Evolutionary conservation across 306 rosid species (phyloP).

Genomic region (Dicorynia guianensis): DNA sequence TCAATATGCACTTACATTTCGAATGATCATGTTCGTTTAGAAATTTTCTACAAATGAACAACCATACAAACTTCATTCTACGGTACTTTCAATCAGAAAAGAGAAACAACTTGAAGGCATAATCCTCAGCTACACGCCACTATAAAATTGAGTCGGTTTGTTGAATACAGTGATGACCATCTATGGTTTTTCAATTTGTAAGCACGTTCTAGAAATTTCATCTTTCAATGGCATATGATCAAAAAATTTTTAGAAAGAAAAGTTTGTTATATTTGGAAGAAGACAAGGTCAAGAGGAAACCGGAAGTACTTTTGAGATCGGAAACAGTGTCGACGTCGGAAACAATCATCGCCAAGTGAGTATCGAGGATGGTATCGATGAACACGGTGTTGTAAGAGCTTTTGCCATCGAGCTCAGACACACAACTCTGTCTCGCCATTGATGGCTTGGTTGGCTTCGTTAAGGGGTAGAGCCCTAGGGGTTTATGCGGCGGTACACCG

Average conservation of each 20-base stretch:
- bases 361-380: slow-evolving; percentile 73
- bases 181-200: background rate
- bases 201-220: background rate
- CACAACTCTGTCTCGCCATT: slow-evolving; percentile 41
- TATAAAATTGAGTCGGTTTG: background rate
- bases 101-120: background rate
- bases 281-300: background rate
- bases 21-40: background rate
- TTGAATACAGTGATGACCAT: background rate
- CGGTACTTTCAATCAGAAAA: background rate
- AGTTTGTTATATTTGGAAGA: background rate
- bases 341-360: slow-evolving; percentile 67
- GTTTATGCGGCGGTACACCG: too few species aligned
- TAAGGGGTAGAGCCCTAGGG: background rate
- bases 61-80: background rate
- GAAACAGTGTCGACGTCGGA: slow-evolving; percentile 58
- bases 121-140: background rate
- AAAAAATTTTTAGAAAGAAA: background rate
- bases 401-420: slow-evolving; percentile 27
- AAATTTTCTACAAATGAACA: background rate
- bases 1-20: background rate
- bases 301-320: slow-evolving; percentile 65
- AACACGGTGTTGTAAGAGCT: slow-evolving; percentile 45
- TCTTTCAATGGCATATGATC: background rate
- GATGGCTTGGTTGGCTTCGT: background rate